Percentiles rank a stretch among this genome's conserved stretches.
Evolutionary conservation across 2,329 filamentous ascomycete genomes (phyloP).

Genomic region (Triangularia setosa): DNA sequence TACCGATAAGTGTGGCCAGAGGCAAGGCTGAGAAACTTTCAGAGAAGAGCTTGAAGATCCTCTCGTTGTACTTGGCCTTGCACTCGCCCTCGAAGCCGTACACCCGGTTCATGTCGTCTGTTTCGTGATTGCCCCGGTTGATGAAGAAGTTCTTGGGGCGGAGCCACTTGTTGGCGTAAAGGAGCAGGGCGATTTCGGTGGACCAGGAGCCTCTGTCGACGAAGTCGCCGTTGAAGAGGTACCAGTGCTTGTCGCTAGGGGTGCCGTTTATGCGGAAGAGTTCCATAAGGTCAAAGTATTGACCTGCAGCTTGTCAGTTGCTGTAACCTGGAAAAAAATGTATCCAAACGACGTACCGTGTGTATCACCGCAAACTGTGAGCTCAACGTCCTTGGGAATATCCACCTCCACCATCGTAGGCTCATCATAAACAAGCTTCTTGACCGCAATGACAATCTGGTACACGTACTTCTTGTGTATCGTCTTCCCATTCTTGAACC

Average conservation of each 20-base stretch:
- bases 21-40: constrained; percentile 95
- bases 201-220: constrained; percentile 98
- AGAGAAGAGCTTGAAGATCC: constrained; percentile 94
- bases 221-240: constrained; percentile 98
- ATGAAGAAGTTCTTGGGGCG: constrained; percentile 85
- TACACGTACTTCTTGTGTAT: constrained; percentile 95
- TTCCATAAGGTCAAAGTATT: constrained; percentile 96
- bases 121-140: constrained; percentile 98
- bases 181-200: constrained; percentile 86
- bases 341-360: constrained; percentile 57
- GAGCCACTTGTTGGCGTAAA: constrained; percentile 97
- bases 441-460: constrained; percentile 88
- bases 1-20: constrained; percentile 84
- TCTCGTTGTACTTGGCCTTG: constrained; percentile 95
- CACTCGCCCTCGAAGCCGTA: constrained; percentile 99
- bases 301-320: constrained; percentile 53
- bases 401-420: constrained; percentile 95
- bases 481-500: constrained; percentile 95
- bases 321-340: neutral
- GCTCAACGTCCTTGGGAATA: constrained; percentile 68
- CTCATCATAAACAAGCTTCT: constrained; percentile 86
- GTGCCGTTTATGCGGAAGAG: constrained; percentile 89
- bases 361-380: constrained; percentile 96
- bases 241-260: constrained; percentile 82
- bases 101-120: constrained; percentile 97